Conservation (phyloP, 2,329 filamentous ascomycete genomes). For the Sodiomyces alkalinus region DNA sequence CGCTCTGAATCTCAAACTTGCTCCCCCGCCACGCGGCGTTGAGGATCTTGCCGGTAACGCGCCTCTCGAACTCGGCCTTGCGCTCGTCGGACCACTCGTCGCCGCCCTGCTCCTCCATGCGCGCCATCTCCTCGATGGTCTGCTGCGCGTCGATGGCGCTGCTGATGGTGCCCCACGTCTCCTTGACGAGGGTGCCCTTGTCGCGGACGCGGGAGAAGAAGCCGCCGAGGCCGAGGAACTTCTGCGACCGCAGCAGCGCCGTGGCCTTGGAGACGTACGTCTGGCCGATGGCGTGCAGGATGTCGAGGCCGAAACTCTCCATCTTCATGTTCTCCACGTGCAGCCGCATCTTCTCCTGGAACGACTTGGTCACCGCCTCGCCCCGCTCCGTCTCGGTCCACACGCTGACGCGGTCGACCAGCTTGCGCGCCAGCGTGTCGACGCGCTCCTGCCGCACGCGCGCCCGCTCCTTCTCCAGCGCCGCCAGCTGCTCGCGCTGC, state of each 20-base stretch:
- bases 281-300: slow-evolving; percentile 83
- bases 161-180: slow-evolving; percentile 95
- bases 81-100: slow-evolving; percentile 98
- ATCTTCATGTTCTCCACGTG: slow-evolving; percentile 98
- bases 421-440: slow-evolving; percentile 66
- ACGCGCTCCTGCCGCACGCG: slow-evolving; percentile 81
- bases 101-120: slow-evolving; percentile 83
- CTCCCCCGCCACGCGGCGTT: slow-evolving; percentile 91
- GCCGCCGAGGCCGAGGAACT: slow-evolving; percentile 88
- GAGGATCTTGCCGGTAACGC: slow-evolving; percentile 93
- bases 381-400: slow-evolving; percentile 97
- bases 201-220: slow-evolving; percentile 92
- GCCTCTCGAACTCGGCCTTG: slow-evolving; percentile 86
- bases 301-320: slow-evolving; percentile 95
- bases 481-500: slow-evolving; percentile 80
- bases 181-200: slow-evolving; percentile 92
- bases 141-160: slow-evolving; percentile 94
- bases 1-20: slow-evolving; percentile 96
- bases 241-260: slow-evolving; percentile 82
- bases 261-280: slow-evolving; percentile 84
- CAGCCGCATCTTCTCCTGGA: slow-evolving; percentile 84
- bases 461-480: slow-evolving; percentile 75
- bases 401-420: slow-evolving; percentile 76
- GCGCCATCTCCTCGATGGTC: slow-evolving; percentile 98
- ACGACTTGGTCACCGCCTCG: slow-evolving; percentile 68